These are phyloP conservation scores for Ogataea pilisensis DNA, from an alignment of 805 yeast genomes.

Conservation along the genomic window DNA sequence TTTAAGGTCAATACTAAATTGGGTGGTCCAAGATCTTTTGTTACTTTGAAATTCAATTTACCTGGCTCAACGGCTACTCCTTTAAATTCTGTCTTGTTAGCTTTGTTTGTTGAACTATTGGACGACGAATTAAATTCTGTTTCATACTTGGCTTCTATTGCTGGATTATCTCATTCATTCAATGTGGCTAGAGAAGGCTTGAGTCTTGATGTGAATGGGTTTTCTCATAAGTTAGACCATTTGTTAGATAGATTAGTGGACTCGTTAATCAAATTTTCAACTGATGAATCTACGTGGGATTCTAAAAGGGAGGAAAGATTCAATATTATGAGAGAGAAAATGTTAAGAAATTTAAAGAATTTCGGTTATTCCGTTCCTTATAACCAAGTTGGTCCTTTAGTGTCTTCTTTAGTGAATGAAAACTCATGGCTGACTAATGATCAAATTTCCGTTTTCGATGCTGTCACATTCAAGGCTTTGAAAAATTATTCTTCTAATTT, in stretches of 20 bases:
- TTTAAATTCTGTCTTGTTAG: constrained; percentile 50
- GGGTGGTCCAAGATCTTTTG: constrained; percentile 80
- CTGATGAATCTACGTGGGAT: constrained; percentile 21
- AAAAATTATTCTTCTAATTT: constrained; percentile 46
- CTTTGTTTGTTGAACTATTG: constrained; percentile 63
- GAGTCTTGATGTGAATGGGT: constrained; percentile 67
- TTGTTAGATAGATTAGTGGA: constrained; percentile 59
- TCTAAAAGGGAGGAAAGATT: constrained; percentile 53
- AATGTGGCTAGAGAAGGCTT: constrained; percentile 66
- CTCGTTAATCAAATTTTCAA: constrained; percentile 45
- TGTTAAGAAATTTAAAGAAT: constrained; percentile 60
- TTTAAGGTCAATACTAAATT: constrained; percentile 86
- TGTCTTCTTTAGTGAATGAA: constrained; percentile 66
- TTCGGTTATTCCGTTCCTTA: constrained; percentile 74
- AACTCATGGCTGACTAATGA: constrained; percentile 63
- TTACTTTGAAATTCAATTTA: constrained; percentile 58
- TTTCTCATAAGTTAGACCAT: constrained; percentile 71
- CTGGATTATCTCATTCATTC: constrained; percentile 63
- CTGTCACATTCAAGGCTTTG: constrained; percentile 41
- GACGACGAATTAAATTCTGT: constrained; percentile 73
- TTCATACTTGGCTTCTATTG: constrained; percentile 80
- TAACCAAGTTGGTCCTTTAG: constrained; percentile 62
- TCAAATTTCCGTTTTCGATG: constrained; percentile 47
- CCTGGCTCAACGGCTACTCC: constrained; percentile 64
- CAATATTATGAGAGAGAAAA: constrained; percentile 59